Conservation (phyloP, 2,329 filamentous ascomycete genomes). For the Parastagonospora nodorum region DNA sequence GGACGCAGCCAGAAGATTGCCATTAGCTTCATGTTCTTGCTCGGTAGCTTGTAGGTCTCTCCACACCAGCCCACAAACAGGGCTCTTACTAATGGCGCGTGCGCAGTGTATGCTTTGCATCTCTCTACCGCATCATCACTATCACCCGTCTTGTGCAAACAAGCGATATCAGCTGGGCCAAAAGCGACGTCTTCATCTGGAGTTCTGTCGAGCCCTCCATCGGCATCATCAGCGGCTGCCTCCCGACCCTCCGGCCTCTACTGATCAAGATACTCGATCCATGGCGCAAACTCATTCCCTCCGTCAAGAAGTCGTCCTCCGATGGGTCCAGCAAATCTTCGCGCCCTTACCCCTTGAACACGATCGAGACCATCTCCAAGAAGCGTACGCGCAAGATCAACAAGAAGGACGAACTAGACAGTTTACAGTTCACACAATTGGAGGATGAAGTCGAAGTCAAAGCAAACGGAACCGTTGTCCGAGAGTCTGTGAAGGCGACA, state of each 20-base stretch:
- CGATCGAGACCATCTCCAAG: constrained; percentile 28
- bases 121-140: constrained; percentile 33
- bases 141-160: constrained; percentile 21
- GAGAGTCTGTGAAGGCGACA: neutral
- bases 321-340: constrained; percentile 2
- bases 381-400: constrained; percentile 26
- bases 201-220: constrained; percentile 29
- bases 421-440: constrained; percentile 13
- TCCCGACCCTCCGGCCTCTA: constrained; percentile 28
- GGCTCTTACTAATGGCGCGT: too few relatives aligned
- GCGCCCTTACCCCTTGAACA: constrained; percentile 8
- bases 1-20: constrained; percentile 27
- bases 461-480: neutral
- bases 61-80: neutral
- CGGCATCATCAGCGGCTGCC: constrained; percentile 33
- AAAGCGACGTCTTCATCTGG: constrained; percentile 37
- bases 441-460: constrained; percentile 2
- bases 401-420: constrained; percentile 17
- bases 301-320: constrained; percentile 11
- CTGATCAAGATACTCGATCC: constrained; percentile 15
- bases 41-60: constrained; percentile 29
- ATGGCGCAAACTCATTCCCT: constrained; percentile 15
- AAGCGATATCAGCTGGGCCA: constrained; percentile 32
- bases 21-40: constrained; percentile 27
- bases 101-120: constrained; percentile 29